These are phyloP conservation scores for Leishmania major DNA, from an alignment of 208 protist genomes.

Conservation along the genomic window DNA sequence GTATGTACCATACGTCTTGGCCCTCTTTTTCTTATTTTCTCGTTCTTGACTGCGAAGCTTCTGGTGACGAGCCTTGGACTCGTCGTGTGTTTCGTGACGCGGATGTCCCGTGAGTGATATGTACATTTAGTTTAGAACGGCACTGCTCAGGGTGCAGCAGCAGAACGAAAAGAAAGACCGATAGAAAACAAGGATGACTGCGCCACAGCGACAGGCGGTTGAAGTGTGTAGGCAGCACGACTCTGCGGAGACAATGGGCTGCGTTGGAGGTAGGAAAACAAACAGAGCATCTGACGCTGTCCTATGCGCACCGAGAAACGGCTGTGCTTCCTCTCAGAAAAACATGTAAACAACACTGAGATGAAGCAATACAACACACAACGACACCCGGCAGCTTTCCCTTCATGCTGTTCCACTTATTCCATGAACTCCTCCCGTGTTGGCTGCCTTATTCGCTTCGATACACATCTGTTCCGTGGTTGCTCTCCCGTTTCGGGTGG, in stretches of 20 bases:
- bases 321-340: not conserved
- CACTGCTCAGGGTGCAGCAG: constrained; percentile 1
- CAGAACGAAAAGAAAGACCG: not conserved
- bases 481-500: not conserved
- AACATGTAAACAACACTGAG: not conserved
- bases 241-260: not conserved
- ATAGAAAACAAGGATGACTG: not conserved
- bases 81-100: not conserved
- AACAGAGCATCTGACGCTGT: not conserved
- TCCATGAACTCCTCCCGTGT: not conserved
- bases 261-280: not conserved
- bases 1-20: constrained; percentile 3
- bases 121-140: constrained; percentile 5
- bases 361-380: not conserved
- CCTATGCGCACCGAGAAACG: not conserved
- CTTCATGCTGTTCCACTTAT: not conserved
- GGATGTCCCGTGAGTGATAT: not conserved
- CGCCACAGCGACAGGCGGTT: too few relatives aligned
- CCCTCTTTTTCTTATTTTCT: not conserved
- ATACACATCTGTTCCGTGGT: not conserved
- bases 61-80: not conserved
- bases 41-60: not conserved
- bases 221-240: not conserved
- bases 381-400: not conserved
- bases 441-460: not conserved